Evolutionary conservation across 768 basidiomycete species (phyloP), one percentile per base, ranked within the genome.

Genomic region (Trametes elegans): DNA sequence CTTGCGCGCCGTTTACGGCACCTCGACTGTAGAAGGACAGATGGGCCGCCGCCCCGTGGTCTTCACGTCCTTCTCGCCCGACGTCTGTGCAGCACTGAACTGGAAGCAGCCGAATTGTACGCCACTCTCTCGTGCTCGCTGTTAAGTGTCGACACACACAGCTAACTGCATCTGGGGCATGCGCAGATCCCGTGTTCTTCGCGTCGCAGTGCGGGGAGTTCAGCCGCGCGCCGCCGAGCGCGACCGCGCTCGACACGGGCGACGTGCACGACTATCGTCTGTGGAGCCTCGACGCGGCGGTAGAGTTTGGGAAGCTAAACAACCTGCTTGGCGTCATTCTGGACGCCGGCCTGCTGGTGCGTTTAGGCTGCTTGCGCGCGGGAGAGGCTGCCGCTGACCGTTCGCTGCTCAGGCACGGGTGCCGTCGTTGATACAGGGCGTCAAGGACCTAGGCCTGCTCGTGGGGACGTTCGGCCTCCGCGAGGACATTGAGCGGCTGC

Each of bases 61-160:
- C n/a, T 93, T 99, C 67, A 87, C 87, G 34, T 96, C 93, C 6
- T 98, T 90, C 70, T 88, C 88, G 43, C 91, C 95, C 8, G 86
- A 90, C 66, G 82, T 93, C 0, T 96, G 93, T 70, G 84, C 90
- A 7, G 87, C 90, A 14, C 71, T 98, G 51, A 98, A 99, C 66
- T 98, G 96, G 97, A 99, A 99, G 71, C 96, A 99, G 71, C 96
- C 96, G 11, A 98, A 98, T 70, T 98, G 96, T 93, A 73, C 71
- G 84, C 71, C 44, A 35, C 55, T 61, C 56, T 18, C 31, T 31
- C 14, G 29, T 35, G 5, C 36, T 41, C 18, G 31, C 34, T n/a
- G n/a, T n/a, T n/a, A n/a, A n/a, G n/a, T n/a, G n/a, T n/a, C n/a
- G n/a, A n/a, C n/a, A n/a, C n/a, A n/a, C n/a, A n/a, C n/a, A n/a